These are phyloP conservation scores for Parmales sp. DNA, from an alignment of 108 stramenopile genomes.

Conservation along the genomic window DNA sequence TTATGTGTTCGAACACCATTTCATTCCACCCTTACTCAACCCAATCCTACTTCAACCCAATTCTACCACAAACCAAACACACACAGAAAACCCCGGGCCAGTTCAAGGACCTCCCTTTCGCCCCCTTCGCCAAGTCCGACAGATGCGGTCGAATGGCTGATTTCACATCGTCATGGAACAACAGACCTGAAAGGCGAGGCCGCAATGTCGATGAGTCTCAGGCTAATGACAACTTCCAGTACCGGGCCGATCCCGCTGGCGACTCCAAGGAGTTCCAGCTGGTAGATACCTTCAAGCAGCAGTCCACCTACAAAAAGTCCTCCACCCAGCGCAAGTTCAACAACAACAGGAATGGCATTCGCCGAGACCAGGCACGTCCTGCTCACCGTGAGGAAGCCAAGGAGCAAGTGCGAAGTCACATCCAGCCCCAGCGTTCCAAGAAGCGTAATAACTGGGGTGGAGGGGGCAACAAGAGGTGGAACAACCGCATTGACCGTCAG, in stretches of 20 bases:
- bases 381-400: constrained; percentile 30
- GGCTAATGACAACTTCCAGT: constrained; percentile 53
- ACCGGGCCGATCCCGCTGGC: constrained; percentile 58
- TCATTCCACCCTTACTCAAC: background rate
- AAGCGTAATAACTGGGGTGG: constrained; percentile 27
- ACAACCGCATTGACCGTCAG: constrained; percentile 42
- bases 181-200: constrained; percentile 22
- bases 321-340: constrained; percentile 41
- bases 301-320: constrained; percentile 33
- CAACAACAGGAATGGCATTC: constrained; percentile 46
- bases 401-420: constrained; percentile 15
- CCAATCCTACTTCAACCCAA: background rate
- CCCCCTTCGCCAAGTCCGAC: constrained; percentile 84
- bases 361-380: constrained; percentile 59
- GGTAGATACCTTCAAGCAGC: constrained; percentile 76
- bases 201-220: constrained; percentile 19
- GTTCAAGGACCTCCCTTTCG: constrained; percentile 76
- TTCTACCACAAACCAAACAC: background rate
- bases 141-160: constrained; percentile 72
- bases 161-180: constrained; percentile 49
- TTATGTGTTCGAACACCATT: too few species aligned
- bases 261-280: constrained; percentile 72
- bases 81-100: constrained; percentile 26
- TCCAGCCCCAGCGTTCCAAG: constrained; percentile 40
- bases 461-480: constrained; percentile 31